These are phyloP conservation scores for Prunus davidiana DNA, from an alignment of 306 rosid genomes.

Conservation along the genomic window DNA sequence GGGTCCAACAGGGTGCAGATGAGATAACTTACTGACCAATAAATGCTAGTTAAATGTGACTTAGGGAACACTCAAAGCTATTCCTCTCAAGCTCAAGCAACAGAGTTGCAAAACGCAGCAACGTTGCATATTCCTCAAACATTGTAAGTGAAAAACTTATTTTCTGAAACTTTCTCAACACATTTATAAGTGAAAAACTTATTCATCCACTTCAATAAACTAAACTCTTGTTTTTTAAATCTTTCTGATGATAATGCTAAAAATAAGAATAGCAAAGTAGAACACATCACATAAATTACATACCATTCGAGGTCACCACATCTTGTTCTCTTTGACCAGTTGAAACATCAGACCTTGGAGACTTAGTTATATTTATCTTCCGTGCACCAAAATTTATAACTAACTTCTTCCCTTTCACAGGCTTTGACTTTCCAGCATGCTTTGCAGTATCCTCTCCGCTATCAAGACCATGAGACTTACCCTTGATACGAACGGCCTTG, in stretches of 20 bases:
- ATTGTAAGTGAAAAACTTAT: too few relatives aligned
- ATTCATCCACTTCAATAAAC: background rate
- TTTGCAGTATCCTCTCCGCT: slow-evolving; percentile 76
- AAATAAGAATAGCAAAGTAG: background rate
- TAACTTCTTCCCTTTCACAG: slow-evolving; percentile 80
- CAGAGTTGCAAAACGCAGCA: background rate
- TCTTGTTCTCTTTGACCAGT: slow-evolving; percentile 80
- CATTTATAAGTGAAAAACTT: background rate
- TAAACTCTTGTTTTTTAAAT: background rate
- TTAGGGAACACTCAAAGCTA: background rate
- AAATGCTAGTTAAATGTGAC: background rate
- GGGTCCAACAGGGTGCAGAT: background rate
- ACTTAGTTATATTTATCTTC: slow-evolving; percentile 76
- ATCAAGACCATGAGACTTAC: slow-evolving; percentile 52
- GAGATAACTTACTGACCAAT: background rate
- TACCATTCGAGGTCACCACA: slow-evolving; percentile 57
- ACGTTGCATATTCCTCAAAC: too few relatives aligned
- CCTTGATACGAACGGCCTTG: slow-evolving; percentile 71
- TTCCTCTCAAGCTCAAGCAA: background rate
- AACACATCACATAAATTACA: slow-evolving; percentile 2
- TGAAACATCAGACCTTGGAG: slow-evolving; percentile 85
- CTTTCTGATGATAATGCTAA: background rate
- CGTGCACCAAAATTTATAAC: slow-evolving; percentile 88
- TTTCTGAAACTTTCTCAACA: background rate
- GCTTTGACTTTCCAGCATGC: slow-evolving; percentile 49